These are phyloP conservation scores for Colletotrichum paranaense DNA, from an alignment of 2,329 filamentous ascomycete species.

Conservation along the genomic window DNA sequence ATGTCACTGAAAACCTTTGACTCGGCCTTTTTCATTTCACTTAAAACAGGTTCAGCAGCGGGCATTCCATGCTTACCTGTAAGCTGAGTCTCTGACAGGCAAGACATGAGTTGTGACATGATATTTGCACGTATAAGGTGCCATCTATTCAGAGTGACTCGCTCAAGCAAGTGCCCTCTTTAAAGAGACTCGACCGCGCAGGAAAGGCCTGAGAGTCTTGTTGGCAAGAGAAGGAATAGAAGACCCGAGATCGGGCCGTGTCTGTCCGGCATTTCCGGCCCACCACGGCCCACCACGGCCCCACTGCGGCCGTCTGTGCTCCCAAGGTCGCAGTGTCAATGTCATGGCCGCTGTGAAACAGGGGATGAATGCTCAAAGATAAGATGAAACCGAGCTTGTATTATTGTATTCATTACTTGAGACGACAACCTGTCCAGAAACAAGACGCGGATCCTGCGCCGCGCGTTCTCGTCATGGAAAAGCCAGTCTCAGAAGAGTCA, in stretches of 20 bases:
- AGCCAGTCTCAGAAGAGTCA: background rate
- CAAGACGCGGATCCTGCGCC: slow-evolving; percentile 11
- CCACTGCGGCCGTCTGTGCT: slow-evolving; percentile 13
- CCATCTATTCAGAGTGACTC: no score
- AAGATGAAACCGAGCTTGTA: slow-evolving; percentile 28
- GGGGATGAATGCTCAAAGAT: background rate
- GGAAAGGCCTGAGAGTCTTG: no score
- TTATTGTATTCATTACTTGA: slow-evolving; percentile 2
- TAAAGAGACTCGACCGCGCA: no score
- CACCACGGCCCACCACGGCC: background rate
- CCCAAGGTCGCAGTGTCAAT: background rate
- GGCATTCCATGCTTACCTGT: no score
- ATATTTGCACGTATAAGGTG: no score
- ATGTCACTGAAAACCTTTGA: no score
- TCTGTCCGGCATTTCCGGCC: background rate
- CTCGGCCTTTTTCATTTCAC: no score
- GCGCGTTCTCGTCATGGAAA: background rate
- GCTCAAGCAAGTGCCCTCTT: no score
- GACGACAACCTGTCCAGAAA: background rate
- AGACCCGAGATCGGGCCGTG: background rate
- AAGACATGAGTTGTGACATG: no score
- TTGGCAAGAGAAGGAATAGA: background rate
- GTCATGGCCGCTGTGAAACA: slow-evolving; percentile 14
- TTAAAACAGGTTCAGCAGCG: no score
- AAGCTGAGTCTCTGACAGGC: no score